phyloP scores from a whole-genome alignment of 2,329 filamentous ascomycete genomes.

The Huntiella abstrusa region DNA sequence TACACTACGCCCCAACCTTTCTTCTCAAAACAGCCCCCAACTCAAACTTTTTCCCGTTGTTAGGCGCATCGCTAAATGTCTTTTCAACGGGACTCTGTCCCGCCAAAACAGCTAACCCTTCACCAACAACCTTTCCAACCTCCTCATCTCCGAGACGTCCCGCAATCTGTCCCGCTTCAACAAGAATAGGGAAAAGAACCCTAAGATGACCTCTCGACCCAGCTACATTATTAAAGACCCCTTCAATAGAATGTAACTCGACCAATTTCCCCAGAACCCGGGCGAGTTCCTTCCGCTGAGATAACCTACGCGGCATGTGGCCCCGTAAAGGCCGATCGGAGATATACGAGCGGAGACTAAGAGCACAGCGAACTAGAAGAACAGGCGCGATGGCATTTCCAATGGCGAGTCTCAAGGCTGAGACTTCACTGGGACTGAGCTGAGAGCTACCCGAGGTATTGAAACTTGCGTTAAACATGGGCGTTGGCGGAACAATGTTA shows the following conservation, averaged over 20 bases:
- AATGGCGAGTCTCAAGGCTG: constrained; percentile 26
- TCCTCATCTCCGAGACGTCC: constrained; percentile 39
- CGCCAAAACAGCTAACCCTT: constrained; percentile 44
- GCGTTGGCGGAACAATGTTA: constrained; percentile 26
- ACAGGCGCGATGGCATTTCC: constrained; percentile 62
- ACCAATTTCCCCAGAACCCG: constrained; percentile 51
- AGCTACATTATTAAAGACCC: constrained; percentile 41
- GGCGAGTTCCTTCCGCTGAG: constrained; percentile 59
- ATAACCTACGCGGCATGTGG: constrained; percentile 70
- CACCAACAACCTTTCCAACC: constrained; percentile 36
- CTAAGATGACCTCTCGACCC: constrained; percentile 56
- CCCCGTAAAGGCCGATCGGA: constrained; percentile 83
- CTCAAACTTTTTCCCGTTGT: neutral
- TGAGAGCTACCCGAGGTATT: neutral
- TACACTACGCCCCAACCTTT: neutral
- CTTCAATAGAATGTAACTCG: constrained; percentile 47
- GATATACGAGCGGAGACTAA: constrained; percentile 68
- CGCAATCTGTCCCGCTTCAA: constrained; percentile 41
- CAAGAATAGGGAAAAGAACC: constrained; percentile 60
- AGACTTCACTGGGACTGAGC: neutral
- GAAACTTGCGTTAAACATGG: constrained; percentile 16
- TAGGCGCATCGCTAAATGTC: neutral
- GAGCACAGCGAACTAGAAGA: constrained; percentile 60
- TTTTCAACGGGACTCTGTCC: constrained; percentile 25
- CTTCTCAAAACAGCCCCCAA: constrained; percentile 2